Base-by-base conservation (phyloP, 495 filamentous ascomycete genomes). In the Neurospora sp. region DNA sequence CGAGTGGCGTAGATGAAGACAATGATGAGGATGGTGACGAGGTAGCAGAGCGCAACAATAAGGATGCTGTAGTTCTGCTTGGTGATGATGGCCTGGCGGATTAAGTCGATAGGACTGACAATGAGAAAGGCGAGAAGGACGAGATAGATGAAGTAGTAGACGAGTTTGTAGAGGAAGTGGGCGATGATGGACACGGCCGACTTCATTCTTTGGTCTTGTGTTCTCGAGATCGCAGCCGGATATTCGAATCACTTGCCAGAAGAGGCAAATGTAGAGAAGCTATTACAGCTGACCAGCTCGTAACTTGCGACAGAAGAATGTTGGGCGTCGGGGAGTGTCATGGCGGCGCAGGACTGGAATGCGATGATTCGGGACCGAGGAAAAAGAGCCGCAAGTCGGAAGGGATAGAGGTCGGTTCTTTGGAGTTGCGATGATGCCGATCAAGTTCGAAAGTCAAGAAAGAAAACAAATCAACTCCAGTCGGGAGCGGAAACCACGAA, bases 21-120 rank as follows among this genome's bases (percentile, higher is more conserved):
- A 37, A 92, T 86, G 70, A 95, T 77, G 31, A 92, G 59, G 44
- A 91, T 87, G 59, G 94, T 94, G 35, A 94, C 83, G 68, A 96
- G 78, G 78, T 96, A 95, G 76, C 87, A 87, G 65, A 93, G 90
- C 20, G 88, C 90, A 79, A 97, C 88, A 79, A 96, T 88, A 83
- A 97, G 93, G 75, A 97, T 88, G 81, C 96, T 93, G 82, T 90
- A 91, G 75, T 92, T 83, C 71, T 92, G 89, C 48, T 82, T 76
- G 40, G 85, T 87, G 48, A 82, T 76, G 73, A 90, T 87, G 75
- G 91, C 91, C 82, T 97, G 93, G 77, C 90, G 90, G 82, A 98
- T 91, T 48, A 91, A 86, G 74, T 97, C 93, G 77, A 85, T 91
- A 9, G 96, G 96, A 1, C 92, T 94, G 76, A 97, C 85, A 77